Evolutionary conservation across 495 filamentous ascomycete species (phyloP), one percentile per base, ranked within the genome.

Genomic region (Wilcoxina mikolae): DNA sequence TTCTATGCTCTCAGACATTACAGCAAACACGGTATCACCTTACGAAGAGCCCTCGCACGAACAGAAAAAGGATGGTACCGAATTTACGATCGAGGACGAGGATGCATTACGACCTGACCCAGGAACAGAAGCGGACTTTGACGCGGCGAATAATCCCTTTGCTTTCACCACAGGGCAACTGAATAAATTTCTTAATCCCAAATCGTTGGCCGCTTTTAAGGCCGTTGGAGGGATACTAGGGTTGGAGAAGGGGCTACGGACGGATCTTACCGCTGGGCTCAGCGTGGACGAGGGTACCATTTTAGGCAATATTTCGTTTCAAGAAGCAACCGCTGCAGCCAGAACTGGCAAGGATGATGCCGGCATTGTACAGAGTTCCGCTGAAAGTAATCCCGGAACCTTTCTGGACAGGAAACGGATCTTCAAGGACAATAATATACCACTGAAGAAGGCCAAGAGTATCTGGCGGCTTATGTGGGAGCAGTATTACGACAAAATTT

Each of bases 401-500:
- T 87, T 81, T 52, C 68, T 75, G 7, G 81, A 85, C 58, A 74
- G 86, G 53, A 80, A 82, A 61, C 75, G 82, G 29, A 72, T 89
- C 18, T 93, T 76, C 68, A 74, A 73, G 48, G 78, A 86, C 65
- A 93, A 93, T 60, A 68, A 78, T 49, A 65, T 93, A 20, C 86
- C 86, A 0, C 76, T 73, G 52, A 82, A 84, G 65, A 83, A 88
- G 60, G 77, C 81, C 26, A 83, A 85, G 54, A 79, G 71, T 41
- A 75, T 93, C 51, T 72, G 83, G 56, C 75, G 80, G 60, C 59
- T 90, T 29, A 81, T 89, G 64, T 93, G 85, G 85, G 80, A 82
- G 62, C 85, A 85, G 7, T 88, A 87, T 65, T 86, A 90, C 61
- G 86, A 93, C 69, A 86, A 86, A 56, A 83, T 93, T 20, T 72